Evolutionary conservation across 495 filamentous ascomycete genomes (phyloP), one percentile per base, ranked within the genome.

Genomic region (Trypethelium eluteriae): DNA sequence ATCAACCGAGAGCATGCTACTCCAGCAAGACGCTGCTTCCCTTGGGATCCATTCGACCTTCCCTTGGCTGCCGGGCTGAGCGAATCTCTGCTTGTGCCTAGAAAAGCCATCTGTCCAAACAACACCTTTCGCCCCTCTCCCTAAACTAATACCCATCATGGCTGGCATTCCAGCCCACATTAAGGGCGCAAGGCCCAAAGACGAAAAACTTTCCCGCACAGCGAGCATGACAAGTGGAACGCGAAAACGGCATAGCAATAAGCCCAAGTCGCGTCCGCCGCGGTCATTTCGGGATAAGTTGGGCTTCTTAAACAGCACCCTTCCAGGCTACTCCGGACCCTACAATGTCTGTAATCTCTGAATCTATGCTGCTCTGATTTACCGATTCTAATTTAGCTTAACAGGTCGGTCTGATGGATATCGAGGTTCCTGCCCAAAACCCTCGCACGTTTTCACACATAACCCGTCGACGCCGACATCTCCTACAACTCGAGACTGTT

Each of bases 351-450:
- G 66, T 4, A 14, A 38, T 4, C 36, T 41, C 10, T 18, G 9
- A 38, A 7, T 38, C 53, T 38, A 3, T 38, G 7, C 12, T 25
- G 2, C 25, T 36, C 18, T 18, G 14, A 49, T n/a, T 0, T 38
- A 16, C 32, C 35, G 10, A 44, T 32, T 39, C 9, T 39, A 39
- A 66, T 53, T 1, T 39, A 39, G 36, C 2, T 1, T 2, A 34
- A n/a, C 39, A 72, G 68, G 74, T 76, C n/a, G 77, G 71, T 2
- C 72, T 70, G 14, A 79, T 79, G 77, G 76, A 77, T 56, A 76
- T 79, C 34, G 77, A 79, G 69, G 71, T 78, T 6, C 76, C 77
- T 25, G 77, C 64, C 2, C 38, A 67, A n/a, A 67, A 71, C 34
- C 77, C 77, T 2, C 66, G 72, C 10, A 63, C 62, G n/a, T 74